Evolutionary conservation across 2,329 filamentous ascomycete genomes (phyloP).

Genomic region (Fusarium ramigenum): DNA sequence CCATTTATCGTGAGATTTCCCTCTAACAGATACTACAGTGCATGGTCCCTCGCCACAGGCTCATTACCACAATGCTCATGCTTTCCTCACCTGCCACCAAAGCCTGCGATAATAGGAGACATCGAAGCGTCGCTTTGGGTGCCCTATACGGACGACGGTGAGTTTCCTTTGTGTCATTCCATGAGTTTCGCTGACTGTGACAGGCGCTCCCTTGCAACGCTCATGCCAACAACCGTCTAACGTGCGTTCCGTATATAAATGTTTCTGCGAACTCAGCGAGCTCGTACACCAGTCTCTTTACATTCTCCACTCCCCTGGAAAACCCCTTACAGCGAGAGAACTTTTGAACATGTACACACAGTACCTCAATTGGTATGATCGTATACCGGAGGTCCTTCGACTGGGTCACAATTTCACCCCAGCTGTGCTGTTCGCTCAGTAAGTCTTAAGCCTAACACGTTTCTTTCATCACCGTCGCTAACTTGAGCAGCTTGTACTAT

Average conservation of each 20-base stretch:
- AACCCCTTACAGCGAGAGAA: slow-evolving; percentile 69
- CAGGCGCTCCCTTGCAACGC: slow-evolving; percentile 62
- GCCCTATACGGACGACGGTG: slow-evolving; percentile 67
- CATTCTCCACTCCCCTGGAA: slow-evolving; percentile 75
- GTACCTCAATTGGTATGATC: slow-evolving; percentile 77
- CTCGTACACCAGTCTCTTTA: slow-evolving; percentile 77
- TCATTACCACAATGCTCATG: slow-evolving; percentile 68
- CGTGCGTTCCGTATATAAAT: slow-evolving; percentile 73
- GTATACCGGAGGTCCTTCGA: slow-evolving; percentile 70
- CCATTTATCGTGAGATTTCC: neutral
- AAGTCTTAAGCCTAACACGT: slow-evolving; percentile 47
- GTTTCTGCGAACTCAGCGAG: slow-evolving; percentile 77
- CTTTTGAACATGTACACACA: slow-evolving; percentile 72
- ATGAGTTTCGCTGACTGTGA: neutral
- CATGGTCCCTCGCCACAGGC: slow-evolving; percentile 72
- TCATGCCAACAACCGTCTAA: slow-evolving; percentile 72
- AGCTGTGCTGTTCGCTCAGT: slow-evolving; percentile 79
- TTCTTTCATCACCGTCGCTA: neutral
- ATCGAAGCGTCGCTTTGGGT: slow-evolving; percentile 69
- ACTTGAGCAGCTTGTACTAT: slow-evolving; percentile 69
- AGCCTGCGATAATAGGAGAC: slow-evolving; percentile 67
- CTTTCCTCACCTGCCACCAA: slow-evolving; percentile 65
- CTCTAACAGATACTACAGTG: slow-evolving; percentile 53
- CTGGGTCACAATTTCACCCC: slow-evolving; percentile 76
- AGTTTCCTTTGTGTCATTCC: slow-evolving; percentile 37